Conservation (phyloP, 2,329 filamentous ascomycete species). For the Pezicula radicicola region DNA sequence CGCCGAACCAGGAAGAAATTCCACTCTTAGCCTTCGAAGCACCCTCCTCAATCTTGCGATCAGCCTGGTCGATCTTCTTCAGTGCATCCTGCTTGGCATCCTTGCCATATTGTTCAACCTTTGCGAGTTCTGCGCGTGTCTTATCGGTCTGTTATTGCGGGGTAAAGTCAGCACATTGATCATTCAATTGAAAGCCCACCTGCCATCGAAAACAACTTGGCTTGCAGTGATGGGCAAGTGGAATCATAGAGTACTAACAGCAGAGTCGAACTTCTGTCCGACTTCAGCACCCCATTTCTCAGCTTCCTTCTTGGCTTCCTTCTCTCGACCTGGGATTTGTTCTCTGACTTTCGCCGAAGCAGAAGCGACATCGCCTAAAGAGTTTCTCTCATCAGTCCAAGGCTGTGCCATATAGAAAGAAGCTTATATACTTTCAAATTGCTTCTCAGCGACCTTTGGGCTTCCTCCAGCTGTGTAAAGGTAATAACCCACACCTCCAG, state of each 20-base stretch:
- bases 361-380: conserved; percentile 70
- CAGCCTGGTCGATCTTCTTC: conserved; percentile 77
- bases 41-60: conserved; percentile 76
- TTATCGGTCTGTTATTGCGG: conserved; percentile 49
- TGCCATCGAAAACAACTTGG: neutral
- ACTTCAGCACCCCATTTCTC: conserved; percentile 59
- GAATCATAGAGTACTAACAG: conserved; percentile 48
- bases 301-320: conserved; percentile 62
- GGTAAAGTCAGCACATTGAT: conserved; percentile 19
- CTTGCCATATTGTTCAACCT: conserved; percentile 60
- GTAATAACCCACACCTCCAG: conserved; percentile 79
- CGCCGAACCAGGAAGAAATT: conserved; percentile 82
- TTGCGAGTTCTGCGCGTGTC: conserved; percentile 59
- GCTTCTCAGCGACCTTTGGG: conserved; percentile 78
- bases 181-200: neutral
- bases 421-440: conserved; percentile 69
- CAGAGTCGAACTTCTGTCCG: conserved; percentile 64
- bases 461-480: conserved; percentile 83
- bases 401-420: neutral
- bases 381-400: neutral
- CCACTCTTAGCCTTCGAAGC: conserved; percentile 81
- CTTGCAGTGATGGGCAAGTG: neutral
- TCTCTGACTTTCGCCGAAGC: conserved; percentile 64
- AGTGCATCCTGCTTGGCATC: conserved; percentile 61
- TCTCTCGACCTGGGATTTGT: conserved; percentile 59